A percentile compares a stretch with the other conserved stretches of the same genome.
Evolutionary conservation across 2,329 filamentous ascomycete species (phyloP).

Genomic region (Cercospora canescens): DNA sequence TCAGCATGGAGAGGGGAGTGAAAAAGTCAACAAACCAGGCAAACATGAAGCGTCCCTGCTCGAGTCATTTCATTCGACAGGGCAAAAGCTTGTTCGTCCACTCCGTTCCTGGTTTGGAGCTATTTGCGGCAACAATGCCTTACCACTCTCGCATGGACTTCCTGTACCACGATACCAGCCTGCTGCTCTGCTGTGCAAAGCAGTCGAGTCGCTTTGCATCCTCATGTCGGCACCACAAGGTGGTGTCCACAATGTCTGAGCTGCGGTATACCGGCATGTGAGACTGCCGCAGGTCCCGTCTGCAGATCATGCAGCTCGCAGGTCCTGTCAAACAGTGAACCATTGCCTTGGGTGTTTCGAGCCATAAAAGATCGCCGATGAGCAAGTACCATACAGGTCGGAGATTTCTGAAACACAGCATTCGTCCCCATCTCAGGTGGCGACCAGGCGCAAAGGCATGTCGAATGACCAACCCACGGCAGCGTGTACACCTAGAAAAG

Average conservation of each 20-base stretch:
- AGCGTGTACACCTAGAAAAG: neutral
- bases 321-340: neutral
- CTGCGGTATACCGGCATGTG: neutral
- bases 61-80: neutral
- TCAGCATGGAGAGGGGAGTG: neutral
- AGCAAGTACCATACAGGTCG: neutral
- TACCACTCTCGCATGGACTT: neutral
- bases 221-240: neutral
- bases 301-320: conserved; percentile 1
- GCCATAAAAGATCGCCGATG: neutral
- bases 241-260: neutral
- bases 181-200: neutral
- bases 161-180: neutral
- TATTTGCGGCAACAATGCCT: neutral
- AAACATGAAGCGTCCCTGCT: neutral
- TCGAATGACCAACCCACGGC: neutral
- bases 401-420: conserved; percentile 7
- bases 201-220: neutral
- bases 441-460: neutral
- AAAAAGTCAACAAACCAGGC: neutral
- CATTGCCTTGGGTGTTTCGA: neutral
- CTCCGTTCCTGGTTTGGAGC: neutral
- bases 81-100: conserved; percentile 1
- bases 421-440: neutral
- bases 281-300: neutral